These are phyloP conservation scores for Pistacia atlantica DNA, from an alignment of 345 rosid species.

Conservation along the genomic window DNA sequence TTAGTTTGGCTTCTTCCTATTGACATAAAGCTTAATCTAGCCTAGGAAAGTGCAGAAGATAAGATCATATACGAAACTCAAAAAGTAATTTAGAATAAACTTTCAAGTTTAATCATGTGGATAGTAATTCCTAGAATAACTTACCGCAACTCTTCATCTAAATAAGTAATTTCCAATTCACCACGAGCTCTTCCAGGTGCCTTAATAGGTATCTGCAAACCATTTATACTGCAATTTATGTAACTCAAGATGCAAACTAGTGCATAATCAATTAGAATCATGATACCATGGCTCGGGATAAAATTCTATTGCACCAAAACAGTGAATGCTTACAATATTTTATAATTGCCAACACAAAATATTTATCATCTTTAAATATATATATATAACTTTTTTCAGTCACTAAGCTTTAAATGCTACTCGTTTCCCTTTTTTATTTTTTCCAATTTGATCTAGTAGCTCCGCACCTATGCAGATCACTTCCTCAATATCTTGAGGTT, in stretches of 20 bases:
- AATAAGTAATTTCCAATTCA: slow-evolving; percentile 48
- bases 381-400: no score
- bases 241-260: background rate
- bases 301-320: background rate
- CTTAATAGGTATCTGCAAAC: slow-evolving; percentile 31
- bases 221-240: background rate
- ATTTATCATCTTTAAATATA: no score
- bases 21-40: background rate
- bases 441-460: no score
- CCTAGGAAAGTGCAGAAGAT: background rate
- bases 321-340: background rate
- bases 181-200: slow-evolving; percentile 46
- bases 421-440: no score
- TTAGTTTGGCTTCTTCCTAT: background rate
- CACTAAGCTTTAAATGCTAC: no score
- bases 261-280: background rate
- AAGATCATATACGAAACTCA: background rate
- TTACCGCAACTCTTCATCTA: slow-evolving; percentile 48
- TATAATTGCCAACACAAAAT: no score
- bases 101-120: no score
- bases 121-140: background rate
- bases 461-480: no score
- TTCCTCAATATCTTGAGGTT: no score
- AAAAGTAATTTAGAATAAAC: background rate
- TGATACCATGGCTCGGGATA: background rate